Evolutionary conservation across 2,329 filamentous ascomycete species (phyloP), one percentile per base, ranked within the genome.

Genomic region (Diplocarpon rosae): DNA sequence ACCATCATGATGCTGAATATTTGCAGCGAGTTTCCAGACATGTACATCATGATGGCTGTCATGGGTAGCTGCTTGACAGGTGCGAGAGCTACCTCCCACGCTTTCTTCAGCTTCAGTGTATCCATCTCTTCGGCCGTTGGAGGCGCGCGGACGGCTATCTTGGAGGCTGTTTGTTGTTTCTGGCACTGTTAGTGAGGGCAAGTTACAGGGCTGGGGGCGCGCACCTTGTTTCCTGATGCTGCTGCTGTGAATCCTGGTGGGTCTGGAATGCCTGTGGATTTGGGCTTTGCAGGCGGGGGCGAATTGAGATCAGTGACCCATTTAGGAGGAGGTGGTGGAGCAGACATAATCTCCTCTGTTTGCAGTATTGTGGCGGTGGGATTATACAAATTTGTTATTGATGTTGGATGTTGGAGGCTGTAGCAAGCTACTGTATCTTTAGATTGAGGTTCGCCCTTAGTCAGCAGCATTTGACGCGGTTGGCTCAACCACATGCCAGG

Each of bases 1-100:
- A 96, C 90, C 89, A 96, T 98, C 87, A 96, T 96, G 67, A 98
- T 96, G 66, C 85, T 93, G 71, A 98, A 98, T 55, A 98, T 96
- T 64, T 98, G 92, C 37, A 98, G 77, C 50, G 86, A 88, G 69
- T 96, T 98, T 59, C 92, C 92, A 28, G 90, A 93, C 92, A 98
- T 98, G 75, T 98, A 98, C 88, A 96, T 96, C 81, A 95, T 95
- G 64, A 98, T 90, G 52, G 83, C 89, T 46, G 93, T 96, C 92
- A 98, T 98, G 47, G 92, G 92, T 37, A 98, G 73, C 62, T 83
- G 81, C 70, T 98, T 98, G 51, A 92, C 83, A 0, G 92, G 92
- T 2, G 83, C 90, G 38, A 98, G 78, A 34, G 92, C 90, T 36
- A 98, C 77, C 66, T 98, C 92, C 92, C 92, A 98, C 0, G 92